These are phyloP conservation scores for Aspergillus aculeatinus DNA, from an alignment of 2,329 filamentous ascomycete genomes.

Conservation along the genomic window DNA sequence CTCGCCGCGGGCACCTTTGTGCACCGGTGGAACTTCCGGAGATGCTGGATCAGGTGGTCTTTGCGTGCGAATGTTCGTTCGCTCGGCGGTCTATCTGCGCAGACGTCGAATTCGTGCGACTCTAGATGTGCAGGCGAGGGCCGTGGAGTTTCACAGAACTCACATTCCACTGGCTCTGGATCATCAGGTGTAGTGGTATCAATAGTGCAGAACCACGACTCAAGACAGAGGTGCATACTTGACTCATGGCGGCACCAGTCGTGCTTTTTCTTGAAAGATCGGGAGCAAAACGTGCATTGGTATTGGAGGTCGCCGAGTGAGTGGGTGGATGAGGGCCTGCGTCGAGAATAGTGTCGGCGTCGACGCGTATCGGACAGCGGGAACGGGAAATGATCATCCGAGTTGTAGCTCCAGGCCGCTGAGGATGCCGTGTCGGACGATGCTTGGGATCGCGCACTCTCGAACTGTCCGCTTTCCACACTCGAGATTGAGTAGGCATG, in stretches of 20 bases:
- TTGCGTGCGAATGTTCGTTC: conserved; percentile 58
- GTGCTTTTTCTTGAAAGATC: conserved; percentile 50
- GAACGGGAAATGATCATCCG: conserved; percentile 24
- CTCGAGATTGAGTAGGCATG: conserved; percentile 33
- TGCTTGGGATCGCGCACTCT: conserved; percentile 25
- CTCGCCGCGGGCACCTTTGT: conserved; percentile 50
- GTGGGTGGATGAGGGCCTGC: conserved; percentile 8
- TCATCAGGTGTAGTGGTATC: conserved; percentile 15
- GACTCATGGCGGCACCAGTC: conserved; percentile 55
- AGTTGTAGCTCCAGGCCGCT: conserved; percentile 36
- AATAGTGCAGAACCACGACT: conserved; percentile 41
- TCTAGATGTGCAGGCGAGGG: conserved; percentile 50
- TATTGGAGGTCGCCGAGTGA: conserved; percentile 21
- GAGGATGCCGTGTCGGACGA: conserved; percentile 31
- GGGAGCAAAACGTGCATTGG: conserved; percentile 53
- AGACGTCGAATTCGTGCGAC: conserved; percentile 54
- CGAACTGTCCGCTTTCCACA: conserved; percentile 22
- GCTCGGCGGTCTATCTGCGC: conserved; percentile 50
- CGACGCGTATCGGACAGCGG: conserved; percentile 19
- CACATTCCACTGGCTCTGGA: conserved; percentile 34
- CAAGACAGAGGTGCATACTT: conserved; percentile 49
- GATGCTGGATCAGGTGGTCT: conserved; percentile 58
- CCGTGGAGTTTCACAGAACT: conserved; percentile 50
- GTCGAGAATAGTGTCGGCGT: conserved; percentile 9
- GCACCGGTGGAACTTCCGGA: conserved; percentile 55